Percentiles rank a stretch among this genome's conserved stretches.
phyloP scores from a whole-genome alignment of 495 filamentous ascomycete genomes.

The Neurospora hispaniola region DNA sequence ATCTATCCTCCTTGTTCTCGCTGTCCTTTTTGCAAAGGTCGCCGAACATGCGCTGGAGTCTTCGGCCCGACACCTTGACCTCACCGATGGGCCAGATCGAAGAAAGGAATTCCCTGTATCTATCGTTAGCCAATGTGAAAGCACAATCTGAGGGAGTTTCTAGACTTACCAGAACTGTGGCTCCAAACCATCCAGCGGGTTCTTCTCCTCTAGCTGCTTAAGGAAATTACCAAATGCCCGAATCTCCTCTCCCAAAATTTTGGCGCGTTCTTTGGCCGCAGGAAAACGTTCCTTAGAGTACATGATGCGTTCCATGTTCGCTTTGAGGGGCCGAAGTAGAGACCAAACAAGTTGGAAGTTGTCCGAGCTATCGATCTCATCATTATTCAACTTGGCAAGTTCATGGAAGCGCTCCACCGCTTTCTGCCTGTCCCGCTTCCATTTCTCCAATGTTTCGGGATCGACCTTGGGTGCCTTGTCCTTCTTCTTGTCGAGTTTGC shows the following conservation, averaged over 20 bases:
- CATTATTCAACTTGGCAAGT: constrained; percentile 20
- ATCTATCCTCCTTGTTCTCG: constrained; percentile 14
- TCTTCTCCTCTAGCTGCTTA: constrained; percentile 25
- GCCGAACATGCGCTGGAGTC: constrained; percentile 38
- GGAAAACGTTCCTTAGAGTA: constrained; percentile 32
- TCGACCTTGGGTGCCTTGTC: constrained; percentile 22
- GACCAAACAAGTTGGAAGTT: constrained; percentile 31
- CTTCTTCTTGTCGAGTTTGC: constrained; percentile 23
- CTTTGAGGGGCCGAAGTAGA: constrained; percentile 33
- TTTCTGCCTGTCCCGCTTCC: constrained; percentile 22
- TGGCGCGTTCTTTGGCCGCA: constrained; percentile 33
- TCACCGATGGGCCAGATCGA: constrained; percentile 32
- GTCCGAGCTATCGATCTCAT: constrained; percentile 22
- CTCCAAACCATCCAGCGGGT: constrained; percentile 28
- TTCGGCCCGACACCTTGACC: constrained; percentile 25
- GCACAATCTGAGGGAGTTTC: background rate
- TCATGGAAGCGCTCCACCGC: constrained; percentile 26
- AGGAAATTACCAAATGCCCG: constrained; percentile 36
- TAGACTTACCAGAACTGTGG: constrained; percentile 35
- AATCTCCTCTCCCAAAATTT: constrained; percentile 35
- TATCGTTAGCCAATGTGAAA: constrained; percentile 7
- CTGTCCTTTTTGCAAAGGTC: constrained; percentile 26
- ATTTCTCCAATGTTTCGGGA: constrained; percentile 23
- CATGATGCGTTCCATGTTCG: constrained; percentile 32
- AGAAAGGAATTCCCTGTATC: constrained; percentile 26